Base-by-base conservation (phyloP, 306 rosid genomes). In the Cicer cuneatum region DNA sequence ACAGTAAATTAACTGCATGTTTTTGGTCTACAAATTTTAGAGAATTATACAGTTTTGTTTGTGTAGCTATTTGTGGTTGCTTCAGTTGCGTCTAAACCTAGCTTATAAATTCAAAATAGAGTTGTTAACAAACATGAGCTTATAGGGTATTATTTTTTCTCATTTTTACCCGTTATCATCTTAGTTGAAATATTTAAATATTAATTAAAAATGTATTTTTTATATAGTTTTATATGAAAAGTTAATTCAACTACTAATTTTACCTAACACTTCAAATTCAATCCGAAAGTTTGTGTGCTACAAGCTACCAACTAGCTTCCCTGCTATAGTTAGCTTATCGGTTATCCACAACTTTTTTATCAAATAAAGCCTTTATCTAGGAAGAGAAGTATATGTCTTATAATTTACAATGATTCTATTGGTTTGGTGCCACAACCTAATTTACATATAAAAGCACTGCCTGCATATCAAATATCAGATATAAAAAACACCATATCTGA, bases 381-480 rank as follows among this genome's bases (percentile, higher is more conserved):
- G 14, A 15, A 69, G 19, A 21, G 38, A 15, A 38, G 39, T 21
- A 38, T 45, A 5, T 67, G 61, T 10, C 3, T 53, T n/a, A 13
- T 75, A 2, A 24, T 24, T 24, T 57, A 52, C 15, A 7, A 7
- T 29, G 9, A 0, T 64, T 39, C 12, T 6, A 3, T 42, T 52
- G 4, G 14, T 12, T 64, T 35, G 24, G 7, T 66, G 59, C 15
- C 40, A 59, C 67, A 67, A 42, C 76, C 77, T 74, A 74, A 39
- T 16, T 29, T 62, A 24, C 13, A 38, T 15, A 0, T 63, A 33
- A 48, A 42, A 14, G 40, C 8, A 10, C 9, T 24, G 24, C 8
- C 10, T 6, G 15, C 12, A 10, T 39, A 1, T 48, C 8, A 60
- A 45, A 18, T 52, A 14, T 52, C 58, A 52, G 4, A 48, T 76